Percentiles rank a stretch among this genome's conserved stretches.
Conservation (phyloP, 352 stramenopile genomes). For the Phytophthora constricta region DNA sequence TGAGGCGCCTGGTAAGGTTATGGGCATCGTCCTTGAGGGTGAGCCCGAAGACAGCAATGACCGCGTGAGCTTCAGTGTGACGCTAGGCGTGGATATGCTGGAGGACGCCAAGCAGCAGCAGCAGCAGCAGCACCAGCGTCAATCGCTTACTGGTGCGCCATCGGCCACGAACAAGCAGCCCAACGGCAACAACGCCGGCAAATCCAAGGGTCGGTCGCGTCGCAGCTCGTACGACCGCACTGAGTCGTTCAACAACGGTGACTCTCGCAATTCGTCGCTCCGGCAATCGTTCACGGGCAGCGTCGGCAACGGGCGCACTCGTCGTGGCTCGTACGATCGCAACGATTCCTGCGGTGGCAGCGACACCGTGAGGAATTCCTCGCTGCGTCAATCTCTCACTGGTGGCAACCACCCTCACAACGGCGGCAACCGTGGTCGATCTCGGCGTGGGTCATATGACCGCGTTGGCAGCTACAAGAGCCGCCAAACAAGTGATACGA, state of each 20-base stretch:
- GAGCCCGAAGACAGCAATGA: conserved; percentile 61
- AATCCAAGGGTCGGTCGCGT: conserved; percentile 48
- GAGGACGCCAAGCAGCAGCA: conserved; percentile 76
- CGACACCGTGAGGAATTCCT: conserved; percentile 40
- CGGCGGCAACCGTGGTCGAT: conserved; percentile 47
- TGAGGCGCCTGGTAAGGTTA: conserved; percentile 75
- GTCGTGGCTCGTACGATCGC: conserved; percentile 64
- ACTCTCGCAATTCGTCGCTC: conserved; percentile 37
- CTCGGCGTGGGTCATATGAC: conserved; percentile 71
- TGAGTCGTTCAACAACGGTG: conserved; percentile 48
- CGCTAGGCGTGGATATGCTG: conserved; percentile 66
- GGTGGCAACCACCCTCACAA: conserved; percentile 42
- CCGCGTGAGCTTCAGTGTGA: conserved; percentile 87
- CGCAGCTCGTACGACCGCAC: conserved; percentile 62
- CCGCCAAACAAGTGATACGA: conserved; percentile 48
- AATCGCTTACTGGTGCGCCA: conserved; percentile 48
- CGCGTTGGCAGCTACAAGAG: conserved; percentile 51
- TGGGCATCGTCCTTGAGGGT: conserved; percentile 73
- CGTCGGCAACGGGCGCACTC: conserved; percentile 33
- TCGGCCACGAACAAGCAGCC: conserved; percentile 34
- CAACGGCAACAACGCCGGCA: conserved; percentile 34
- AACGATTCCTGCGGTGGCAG: conserved; percentile 40
- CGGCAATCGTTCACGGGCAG: conserved; percentile 46
- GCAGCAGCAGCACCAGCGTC: conserved; percentile 42
- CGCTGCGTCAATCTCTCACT: conserved; percentile 46